phyloP scores from a whole-genome alignment of 768 basidiomycete genomes.

The Boletales sp. region DNA sequence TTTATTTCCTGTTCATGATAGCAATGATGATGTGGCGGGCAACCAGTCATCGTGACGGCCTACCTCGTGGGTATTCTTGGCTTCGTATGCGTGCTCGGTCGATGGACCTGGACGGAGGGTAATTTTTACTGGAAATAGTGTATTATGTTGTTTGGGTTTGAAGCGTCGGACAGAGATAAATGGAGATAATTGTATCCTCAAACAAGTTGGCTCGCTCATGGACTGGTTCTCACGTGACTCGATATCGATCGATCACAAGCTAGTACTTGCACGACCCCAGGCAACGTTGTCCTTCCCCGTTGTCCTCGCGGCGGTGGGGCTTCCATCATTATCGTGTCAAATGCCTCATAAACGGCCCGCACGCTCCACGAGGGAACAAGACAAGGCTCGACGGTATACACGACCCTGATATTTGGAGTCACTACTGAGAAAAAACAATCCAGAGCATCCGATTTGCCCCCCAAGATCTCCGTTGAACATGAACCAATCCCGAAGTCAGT shows the following conservation, averaged over 20 bases:
- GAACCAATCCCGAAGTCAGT: constrained; percentile 72
- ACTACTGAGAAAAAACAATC: constrained; percentile 1
- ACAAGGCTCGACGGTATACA: constrained; percentile 41
- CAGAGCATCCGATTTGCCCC: constrained; percentile 53
- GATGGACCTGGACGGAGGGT: constrained; percentile 43
- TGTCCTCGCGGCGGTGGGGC: constrained; percentile 1
- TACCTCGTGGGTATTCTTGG: constrained; percentile 60
- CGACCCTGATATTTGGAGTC: background rate
- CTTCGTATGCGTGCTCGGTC: constrained; percentile 51
- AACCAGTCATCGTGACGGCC: constrained; percentile 47
- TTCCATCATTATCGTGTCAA: constrained; percentile 25
- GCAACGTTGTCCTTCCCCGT: constrained; percentile 15
- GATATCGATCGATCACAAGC: background rate
- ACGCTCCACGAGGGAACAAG: constrained; percentile 43
- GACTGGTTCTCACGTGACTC: constrained; percentile 15
- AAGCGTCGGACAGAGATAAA: background rate
- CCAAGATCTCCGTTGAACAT: constrained; percentile 39
- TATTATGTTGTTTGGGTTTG: constrained; percentile 7
- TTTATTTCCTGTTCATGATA: constrained; percentile 7
- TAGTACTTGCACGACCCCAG: background rate
- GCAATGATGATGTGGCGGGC: constrained; percentile 10
- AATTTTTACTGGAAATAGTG: constrained; percentile 42
- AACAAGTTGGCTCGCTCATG: too few species aligned
- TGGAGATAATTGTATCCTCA: constrained; percentile 3
- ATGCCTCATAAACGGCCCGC: constrained; percentile 73